These are phyloP conservation scores for Antarctomyces pellizariae DNA, from an alignment of 495 filamentous ascomycete species.

Conservation along the genomic window DNA sequence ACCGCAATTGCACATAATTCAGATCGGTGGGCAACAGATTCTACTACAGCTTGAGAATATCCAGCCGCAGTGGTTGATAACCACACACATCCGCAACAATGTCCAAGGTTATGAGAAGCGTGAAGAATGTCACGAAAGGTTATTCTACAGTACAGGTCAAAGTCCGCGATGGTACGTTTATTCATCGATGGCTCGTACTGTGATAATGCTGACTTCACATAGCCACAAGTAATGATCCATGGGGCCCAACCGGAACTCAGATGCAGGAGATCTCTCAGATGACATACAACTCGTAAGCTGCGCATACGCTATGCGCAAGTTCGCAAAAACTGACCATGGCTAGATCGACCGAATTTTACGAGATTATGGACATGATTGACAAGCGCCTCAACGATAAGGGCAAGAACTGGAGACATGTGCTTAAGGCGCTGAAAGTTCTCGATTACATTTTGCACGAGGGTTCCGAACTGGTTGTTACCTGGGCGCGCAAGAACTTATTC, in stretches of 20 bases:
- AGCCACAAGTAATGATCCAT: slow-evolving; percentile 99
- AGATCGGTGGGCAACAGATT: no score
- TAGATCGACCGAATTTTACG: slow-evolving; percentile 92
- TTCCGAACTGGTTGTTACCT: slow-evolving; percentile 87
- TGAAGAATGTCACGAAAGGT: slow-evolving; percentile 99
- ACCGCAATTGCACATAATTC: no score
- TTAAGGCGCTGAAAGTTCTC: slow-evolving; percentile 92
- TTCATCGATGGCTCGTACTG: slow-evolving; percentile 1
- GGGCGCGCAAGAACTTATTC: slow-evolving; percentile 94
- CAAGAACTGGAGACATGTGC: slow-evolving; percentile 97
- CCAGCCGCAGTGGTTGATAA: no score
- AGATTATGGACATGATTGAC: slow-evolving; percentile 99
- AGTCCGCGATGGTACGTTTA: slow-evolving; percentile 83
- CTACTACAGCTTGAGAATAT: no score
- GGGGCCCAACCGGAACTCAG: slow-evolving; percentile 93
- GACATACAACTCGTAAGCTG: slow-evolving; percentile 79
- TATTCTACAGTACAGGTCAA: slow-evolving; percentile 96
- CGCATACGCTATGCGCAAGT: not conserved
- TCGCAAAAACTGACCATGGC: slow-evolving; percentile 4
- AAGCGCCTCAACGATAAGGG: slow-evolving; percentile 98
- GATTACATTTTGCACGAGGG: slow-evolving; percentile 98
- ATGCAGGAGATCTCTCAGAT: slow-evolving; percentile 97
- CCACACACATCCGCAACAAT: no score
- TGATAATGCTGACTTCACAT: slow-evolving; percentile 4
- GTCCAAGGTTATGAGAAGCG: slow-evolving; percentile 93